Base-by-base conservation (phyloP, 2,329 filamentous ascomycete genomes). In the Apiospora marii region DNA sequence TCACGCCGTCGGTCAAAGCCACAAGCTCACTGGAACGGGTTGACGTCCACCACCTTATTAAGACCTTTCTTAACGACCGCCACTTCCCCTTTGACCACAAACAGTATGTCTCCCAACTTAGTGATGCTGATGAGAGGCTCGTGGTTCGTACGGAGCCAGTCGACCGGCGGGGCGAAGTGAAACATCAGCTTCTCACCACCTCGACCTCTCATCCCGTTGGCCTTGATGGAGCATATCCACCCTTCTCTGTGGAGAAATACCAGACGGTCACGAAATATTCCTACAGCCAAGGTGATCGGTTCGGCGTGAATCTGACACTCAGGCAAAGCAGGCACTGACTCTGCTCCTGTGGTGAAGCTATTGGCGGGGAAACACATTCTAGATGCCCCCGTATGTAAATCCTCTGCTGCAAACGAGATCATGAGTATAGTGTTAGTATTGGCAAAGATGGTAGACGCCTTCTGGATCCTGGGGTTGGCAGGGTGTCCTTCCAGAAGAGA, bases 161-260 rank as follows among this genome's bases (percentile, higher is more conserved):
- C 71, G 14, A 27, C 37, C 12, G 71, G 71, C n/a, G 68, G 71
- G 43, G 71, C 68, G 37, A 72, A 72, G 19, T 72, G 71, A 43
- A 64, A 68, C 51, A 70, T 53, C 5, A 70, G 4, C 7, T 68
- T 68, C 53, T 70, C 71, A 4, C n/a, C 51, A 16, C 61, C 67
- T 34, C 41, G 46, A 53, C 44, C n/a, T 30, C 30, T 27, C 24
- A 72, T 46, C 16, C 68, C 71, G 19, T 34, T 49, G n/a, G 53
- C 49, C 44, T 64, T 64, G 13, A 70, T 37, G 3, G 71, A 72
- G n/a, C 67, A 72, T 4, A 72, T 24, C 68, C 71, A 72, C 1
- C 71, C 71, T 13, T 72, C 71, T 2, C 30, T 70, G n/a, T 72
- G 67, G 16, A 72, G 71, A 44, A 72, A 72, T 5, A 72, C 48